Evolutionary conservation across 2,329 filamentous ascomycete species (phyloP), one percentile per base, ranked within the genome.

Genomic region (Clonostachys byssicola): DNA sequence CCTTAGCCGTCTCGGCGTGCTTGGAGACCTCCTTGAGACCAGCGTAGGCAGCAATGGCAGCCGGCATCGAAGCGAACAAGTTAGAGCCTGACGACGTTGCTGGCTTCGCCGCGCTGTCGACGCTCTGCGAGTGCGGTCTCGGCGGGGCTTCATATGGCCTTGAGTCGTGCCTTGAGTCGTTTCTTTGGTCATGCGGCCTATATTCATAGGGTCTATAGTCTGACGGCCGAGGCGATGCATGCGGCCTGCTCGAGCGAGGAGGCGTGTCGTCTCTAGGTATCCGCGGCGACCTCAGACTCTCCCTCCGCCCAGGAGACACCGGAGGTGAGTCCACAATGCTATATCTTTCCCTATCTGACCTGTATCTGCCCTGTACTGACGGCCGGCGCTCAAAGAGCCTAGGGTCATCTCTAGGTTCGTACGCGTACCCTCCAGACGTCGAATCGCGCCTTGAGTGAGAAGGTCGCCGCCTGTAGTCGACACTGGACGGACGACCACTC

Each of bases 1-100:
- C 60, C 47, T 64, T 64, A 18, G 61, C 62, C 4, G 55, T 59
- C 41, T 63, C 60, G 1, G 59, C 62, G 12, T 64, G 57, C 2
- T 60, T 54, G 1, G 54, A 52, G 1, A 64, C 46, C 0, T 53
- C 51, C 5, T 61, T 52, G 10, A 64, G 47, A 4, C 60, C 55
- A 1, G 56, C 54, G 38, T 62, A 61, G 2, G 62, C 57, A 0
- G 52, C 57, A 0, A 65, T 45, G 0, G 56, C 54, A 16, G 53
- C 49, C 0, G 61, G 59, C 17, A 63, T 52, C 3, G 58, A 52
- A 6, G 52, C 48, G 18, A 57, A 45, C 2, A 62, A 52, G 7
- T 39, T 36, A 6, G 30, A 9, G n/a, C 43, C 34, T 16, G 47
- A 16, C 18, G 40, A n/a, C 14, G 48, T 36, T 12, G 35, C 35